Evolutionary conservation across 352 stramenopile species (phyloP), one percentile per base, ranked within the genome.

Genomic region (Albugo laibachii): DNA sequence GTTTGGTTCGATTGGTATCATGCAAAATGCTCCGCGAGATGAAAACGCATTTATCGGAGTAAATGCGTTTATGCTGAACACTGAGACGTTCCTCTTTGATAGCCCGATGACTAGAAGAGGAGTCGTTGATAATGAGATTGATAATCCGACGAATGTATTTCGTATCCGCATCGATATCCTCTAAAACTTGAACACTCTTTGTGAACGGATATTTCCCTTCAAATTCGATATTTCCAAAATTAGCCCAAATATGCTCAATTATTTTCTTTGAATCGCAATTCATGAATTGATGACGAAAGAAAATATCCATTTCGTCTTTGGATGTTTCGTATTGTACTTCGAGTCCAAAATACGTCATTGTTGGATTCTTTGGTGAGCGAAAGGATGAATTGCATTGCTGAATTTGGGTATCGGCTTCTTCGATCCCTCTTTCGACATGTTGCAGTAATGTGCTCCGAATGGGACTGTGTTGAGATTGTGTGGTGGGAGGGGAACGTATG

Each of bases 241-340:
- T 66, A 5, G 75, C 63, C 78, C 78, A 92, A n/a, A 92, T 54
- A 45, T 87, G 71, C 35, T 83, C 74, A 47, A 81, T 66, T 18
- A 85, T 63, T 21, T 61, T 44, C n/a, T 43, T 67, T 37, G 75
- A 62, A 50, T 82, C 76, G 53, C 75, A 79, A 47, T 80, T 78
- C 55, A 82, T 86, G 13, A 92, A 62, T 52, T 83, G 72, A 49
- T 88, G 75, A 24, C 76, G 73, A 59, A 87, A 87, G 53, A 80
- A 92, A 49, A 92, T 86, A 15, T 68, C 65, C 73, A 88, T 82
- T 50, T 85, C 75, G 41, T 83, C 73, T 57, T 87, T 85, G 50
- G 62, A 71, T 63, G 88, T 85, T 38, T 92, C 78, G 51, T 92
- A 92, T 58, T 92, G 78, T 36, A 92, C 78, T 45, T 87, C 69